These are phyloP conservation scores for Ceratocystis cubensis DNA, from an alignment of 2,329 filamentous ascomycete species.

Conservation along the genomic window DNA sequence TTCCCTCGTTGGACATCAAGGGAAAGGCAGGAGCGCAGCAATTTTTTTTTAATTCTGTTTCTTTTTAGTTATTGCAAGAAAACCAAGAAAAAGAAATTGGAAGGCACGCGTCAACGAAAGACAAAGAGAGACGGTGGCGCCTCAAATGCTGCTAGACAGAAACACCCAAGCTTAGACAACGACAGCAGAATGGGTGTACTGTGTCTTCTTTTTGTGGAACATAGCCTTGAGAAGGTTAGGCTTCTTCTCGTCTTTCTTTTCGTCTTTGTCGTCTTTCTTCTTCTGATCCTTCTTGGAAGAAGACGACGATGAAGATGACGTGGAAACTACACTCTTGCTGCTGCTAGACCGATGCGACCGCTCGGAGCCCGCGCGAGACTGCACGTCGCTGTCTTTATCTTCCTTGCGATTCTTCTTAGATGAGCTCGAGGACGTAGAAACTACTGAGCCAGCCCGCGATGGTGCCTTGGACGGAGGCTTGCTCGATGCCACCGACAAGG, in stretches of 20 bases:
- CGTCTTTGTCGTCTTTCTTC: slow-evolving; percentile 26
- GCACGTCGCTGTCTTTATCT: slow-evolving; percentile 29
- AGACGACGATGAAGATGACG: slow-evolving; percentile 3
- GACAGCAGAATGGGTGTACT: slow-evolving; percentile 14
- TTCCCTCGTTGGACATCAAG: no score
- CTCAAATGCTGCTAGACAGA: neutral
- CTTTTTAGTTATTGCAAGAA: neutral
- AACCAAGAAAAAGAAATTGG: neutral
- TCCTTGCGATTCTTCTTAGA: slow-evolving; percentile 27
- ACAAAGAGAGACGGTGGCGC: neutral
- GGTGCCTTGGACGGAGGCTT: slow-evolving; percentile 7
- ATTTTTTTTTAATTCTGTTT: neutral
- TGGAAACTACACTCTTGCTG: slow-evolving; percentile 22
- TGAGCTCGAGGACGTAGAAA: slow-evolving; percentile 24
- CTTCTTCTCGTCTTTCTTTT: slow-evolving; percentile 33
- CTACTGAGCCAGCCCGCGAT: slow-evolving; percentile 10
- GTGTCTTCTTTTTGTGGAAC: slow-evolving; percentile 43
- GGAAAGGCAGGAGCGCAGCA: neutral
- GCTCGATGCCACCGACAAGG: neutral
- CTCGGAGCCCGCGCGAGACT: neutral
- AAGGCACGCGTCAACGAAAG: neutral
- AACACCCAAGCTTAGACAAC: neutral
- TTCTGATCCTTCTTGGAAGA: slow-evolving; percentile 8
- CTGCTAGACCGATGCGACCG: slow-evolving; percentile 19
- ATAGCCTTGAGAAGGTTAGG: slow-evolving; percentile 45